A percentile compares a stretch with the other conserved stretches of the same genome.
These are phyloP conservation scores for Trametes cingulata DNA, from an alignment of 768 basidiomycete species.

Conservation along the genomic window DNA sequence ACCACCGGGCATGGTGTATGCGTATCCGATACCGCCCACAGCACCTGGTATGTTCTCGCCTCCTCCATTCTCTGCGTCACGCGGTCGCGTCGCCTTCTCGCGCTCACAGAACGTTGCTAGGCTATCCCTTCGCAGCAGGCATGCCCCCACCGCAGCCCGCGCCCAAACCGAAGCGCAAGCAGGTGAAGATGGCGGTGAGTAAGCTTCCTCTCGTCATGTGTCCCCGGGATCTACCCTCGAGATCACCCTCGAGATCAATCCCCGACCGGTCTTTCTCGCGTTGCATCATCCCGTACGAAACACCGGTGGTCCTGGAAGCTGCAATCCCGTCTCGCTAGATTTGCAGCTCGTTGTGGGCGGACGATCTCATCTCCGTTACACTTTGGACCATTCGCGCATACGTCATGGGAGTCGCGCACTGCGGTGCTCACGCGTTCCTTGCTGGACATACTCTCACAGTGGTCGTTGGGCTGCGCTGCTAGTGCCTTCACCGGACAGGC, in stretches of 20 bases:
- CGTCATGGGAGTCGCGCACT: background rate
- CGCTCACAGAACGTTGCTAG: conserved; percentile 19
- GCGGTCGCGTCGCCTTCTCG: background rate
- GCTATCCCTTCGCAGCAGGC: conserved; percentile 31
- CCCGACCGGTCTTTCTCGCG: conserved; percentile 15
- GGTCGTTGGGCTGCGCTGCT: no score
- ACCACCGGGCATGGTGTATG: conserved; percentile 45
- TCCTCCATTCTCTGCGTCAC: background rate
- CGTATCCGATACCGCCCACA: conserved; percentile 41
- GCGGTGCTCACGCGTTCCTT: background rate
- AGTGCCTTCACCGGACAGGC: no score
- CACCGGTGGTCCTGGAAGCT: conserved; percentile 3
- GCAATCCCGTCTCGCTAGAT: background rate
- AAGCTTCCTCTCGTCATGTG: conserved; percentile 2
- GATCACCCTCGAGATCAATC: background rate
- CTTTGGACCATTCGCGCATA: background rate
- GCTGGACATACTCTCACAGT: background rate
- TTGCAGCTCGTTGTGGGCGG: background rate
- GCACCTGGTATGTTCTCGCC: conserved; percentile 36
- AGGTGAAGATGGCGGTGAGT: conserved; percentile 61
- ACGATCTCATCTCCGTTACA: background rate
- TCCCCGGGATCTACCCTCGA: background rate
- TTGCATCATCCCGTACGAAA: conserved; percentile 4
- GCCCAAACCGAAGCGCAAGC: conserved; percentile 48
- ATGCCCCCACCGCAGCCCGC: conserved; percentile 25